Evolutionary conservation across 2,329 filamentous ascomycete genomes (phyloP).

Genomic region (Aspergillus sp.): DNA sequence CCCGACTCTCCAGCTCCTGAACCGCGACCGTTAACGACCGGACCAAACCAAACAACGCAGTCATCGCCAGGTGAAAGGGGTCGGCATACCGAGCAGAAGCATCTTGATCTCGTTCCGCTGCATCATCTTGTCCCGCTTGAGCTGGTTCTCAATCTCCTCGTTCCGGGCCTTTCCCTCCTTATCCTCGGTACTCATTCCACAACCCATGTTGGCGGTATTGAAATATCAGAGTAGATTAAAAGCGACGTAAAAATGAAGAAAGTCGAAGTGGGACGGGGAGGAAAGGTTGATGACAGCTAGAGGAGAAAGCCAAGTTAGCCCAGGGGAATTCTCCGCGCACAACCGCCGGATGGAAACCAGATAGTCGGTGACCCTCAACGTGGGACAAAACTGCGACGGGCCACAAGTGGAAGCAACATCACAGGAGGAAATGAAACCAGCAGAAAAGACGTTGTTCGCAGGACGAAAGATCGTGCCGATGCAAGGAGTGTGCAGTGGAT

Average conservation of each 20-base stretch:
- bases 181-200: constrained; percentile 99
- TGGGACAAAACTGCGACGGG: constrained; percentile 9
- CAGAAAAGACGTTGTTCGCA: background rate
- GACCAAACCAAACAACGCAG: background rate
- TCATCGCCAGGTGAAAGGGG: background rate
- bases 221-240: constrained; percentile 10
- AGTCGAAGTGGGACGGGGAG: constrained; percentile 9
- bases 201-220: constrained; percentile 78
- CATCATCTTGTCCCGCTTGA: constrained; percentile 98
- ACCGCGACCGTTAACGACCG: background rate
- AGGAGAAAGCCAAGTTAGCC: background rate
- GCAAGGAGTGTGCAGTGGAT: constrained; percentile 17
- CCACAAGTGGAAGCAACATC: constrained; percentile 6
- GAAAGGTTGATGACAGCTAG: constrained; percentile 8
- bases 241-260: constrained; percentile 6
- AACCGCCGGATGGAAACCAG: constrained; percentile 7
- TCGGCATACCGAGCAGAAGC: constrained; percentile 81
- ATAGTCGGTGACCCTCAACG: constrained; percentile 11
- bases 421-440: constrained; percentile 4
- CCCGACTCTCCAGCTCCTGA: constrained; percentile 95
- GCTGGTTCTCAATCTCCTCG: constrained; percentile 99
- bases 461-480: constrained; percentile 11
- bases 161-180: constrained; percentile 99
- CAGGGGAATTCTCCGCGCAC: constrained; percentile 11
- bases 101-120: constrained; percentile 99